Percentiles rank a stretch among this genome's conserved stretches.
Conservation (phyloP, 768 basidiomycete genomes). For the Suillus subaureus region DNA sequence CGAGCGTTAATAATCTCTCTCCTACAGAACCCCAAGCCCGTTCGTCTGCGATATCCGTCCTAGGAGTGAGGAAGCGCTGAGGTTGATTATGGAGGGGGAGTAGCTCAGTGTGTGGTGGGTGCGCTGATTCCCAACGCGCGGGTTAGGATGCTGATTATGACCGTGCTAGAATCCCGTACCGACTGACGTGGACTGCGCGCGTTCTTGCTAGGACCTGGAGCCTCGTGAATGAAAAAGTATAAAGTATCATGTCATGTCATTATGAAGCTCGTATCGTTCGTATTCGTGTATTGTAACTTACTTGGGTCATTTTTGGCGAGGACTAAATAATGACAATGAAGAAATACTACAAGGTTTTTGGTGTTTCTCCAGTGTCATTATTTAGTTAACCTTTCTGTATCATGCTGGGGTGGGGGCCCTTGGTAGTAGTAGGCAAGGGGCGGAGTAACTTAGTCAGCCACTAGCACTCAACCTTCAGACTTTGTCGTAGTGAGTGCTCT, state of each 20-base stretch:
- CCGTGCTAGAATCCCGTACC: not conserved
- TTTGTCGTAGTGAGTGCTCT: too few relatives aligned
- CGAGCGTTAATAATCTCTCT: not conserved
- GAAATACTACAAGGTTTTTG: too few relatives aligned
- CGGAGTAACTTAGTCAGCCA: too few relatives aligned
- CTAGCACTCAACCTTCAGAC: too few relatives aligned
- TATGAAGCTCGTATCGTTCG: not conserved
- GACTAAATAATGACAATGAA: too few relatives aligned
- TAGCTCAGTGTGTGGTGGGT: not conserved
- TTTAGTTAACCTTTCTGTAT: too few relatives aligned
- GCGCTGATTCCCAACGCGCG: too few relatives aligned
- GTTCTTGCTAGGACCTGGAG: not conserved
- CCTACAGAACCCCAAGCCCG: conserved; percentile 28
- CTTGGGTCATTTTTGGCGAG: not conserved
- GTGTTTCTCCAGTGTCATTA: too few relatives aligned
- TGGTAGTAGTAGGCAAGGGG: too few relatives aligned
- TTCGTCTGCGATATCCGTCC: conserved; percentile 55
- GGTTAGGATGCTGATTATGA: not conserved
- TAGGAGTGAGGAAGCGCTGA: conserved; percentile 46
- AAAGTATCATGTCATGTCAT: not conserved
- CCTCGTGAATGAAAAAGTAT: not conserved
- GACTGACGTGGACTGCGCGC: not conserved
- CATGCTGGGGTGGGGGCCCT: too few relatives aligned
- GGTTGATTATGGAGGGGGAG: conserved; percentile 37
- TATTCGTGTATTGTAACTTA: not conserved